Percentiles rank a stretch among this genome's conserved stretches.
Conservation (phyloP, 371 early-diverging fungal genomes). For the Lichtheimia hyalospora region DNA sequence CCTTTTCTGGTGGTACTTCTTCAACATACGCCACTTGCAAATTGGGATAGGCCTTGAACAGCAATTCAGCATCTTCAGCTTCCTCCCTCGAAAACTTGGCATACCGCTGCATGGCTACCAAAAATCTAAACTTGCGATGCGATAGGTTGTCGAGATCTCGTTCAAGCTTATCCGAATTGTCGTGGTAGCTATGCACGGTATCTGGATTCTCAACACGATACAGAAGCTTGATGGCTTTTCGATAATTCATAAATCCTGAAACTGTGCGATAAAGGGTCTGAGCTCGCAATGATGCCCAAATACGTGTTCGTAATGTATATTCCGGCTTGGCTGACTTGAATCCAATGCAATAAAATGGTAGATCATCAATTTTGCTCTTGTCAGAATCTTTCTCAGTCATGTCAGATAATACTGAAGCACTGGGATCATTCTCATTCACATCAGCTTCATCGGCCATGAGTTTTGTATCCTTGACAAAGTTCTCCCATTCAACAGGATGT, state of each 20-base stretch:
- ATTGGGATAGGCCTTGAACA: conserved; percentile 77
- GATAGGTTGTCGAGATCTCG: conserved; percentile 68
- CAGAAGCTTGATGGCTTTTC: conserved; percentile 79
- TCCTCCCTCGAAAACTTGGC: conserved; percentile 76
- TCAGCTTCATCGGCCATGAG: conserved; percentile 64
- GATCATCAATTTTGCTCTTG: conserved; percentile 59
- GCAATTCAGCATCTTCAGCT: conserved; percentile 75
- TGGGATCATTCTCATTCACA: conserved; percentile 13
- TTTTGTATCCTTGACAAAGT: conserved; percentile 89
- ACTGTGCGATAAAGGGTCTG: conserved; percentile 90
- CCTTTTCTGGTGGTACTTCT: conserved; percentile 53
- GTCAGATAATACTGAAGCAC: conserved; percentile 13
- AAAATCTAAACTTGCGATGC: conserved; percentile 79
- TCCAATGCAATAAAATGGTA: conserved; percentile 82
- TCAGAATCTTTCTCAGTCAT: conserved; percentile 12
- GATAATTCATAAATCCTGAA: conserved; percentile 90
- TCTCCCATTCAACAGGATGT: conserved; percentile 87
- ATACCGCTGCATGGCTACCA: conserved; percentile 90
- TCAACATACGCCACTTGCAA: conserved; percentile 85
- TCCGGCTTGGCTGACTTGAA: conserved; percentile 84
- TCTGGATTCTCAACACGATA: conserved; percentile 85
- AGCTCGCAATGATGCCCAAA: conserved; percentile 88
- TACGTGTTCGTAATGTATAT: conserved; percentile 82
- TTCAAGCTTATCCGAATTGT: conserved; percentile 65
- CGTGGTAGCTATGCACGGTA: conserved; percentile 61